phyloP scores from a whole-genome alignment of 257 asterid genomes.

The Solanum infundibuliforme region DNA sequence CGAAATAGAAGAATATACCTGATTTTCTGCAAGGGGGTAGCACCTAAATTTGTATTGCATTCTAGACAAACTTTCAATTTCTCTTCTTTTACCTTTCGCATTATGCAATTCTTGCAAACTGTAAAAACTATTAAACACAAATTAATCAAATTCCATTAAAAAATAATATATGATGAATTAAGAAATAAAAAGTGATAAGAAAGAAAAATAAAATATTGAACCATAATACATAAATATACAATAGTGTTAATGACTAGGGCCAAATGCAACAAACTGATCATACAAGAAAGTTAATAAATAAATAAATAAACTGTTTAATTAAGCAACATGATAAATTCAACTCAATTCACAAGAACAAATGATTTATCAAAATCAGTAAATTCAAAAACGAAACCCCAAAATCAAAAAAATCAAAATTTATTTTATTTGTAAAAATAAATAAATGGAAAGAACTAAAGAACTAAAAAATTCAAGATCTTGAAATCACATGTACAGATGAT shows the following conservation, averaged over 20 bases:
- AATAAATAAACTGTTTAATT: background rate
- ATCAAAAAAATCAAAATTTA: background rate
- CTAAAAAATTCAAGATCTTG: background rate
- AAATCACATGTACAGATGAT: background rate
- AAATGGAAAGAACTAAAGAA: background rate
- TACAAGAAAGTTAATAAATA: too few relatives aligned
- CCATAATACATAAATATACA: background rate
- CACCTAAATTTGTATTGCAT: constrained; percentile 44
- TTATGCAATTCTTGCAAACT: constrained; percentile 64
- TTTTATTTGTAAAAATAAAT: too few relatives aligned
- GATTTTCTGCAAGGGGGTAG: constrained; percentile 44
- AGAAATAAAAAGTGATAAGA: background rate
- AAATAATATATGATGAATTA: too few relatives aligned
- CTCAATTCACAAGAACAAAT: too few relatives aligned
- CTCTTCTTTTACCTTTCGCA: constrained; percentile 31
- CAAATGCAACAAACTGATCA: too few relatives aligned
- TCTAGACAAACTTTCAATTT: constrained; percentile 38
- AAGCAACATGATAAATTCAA: background rate
- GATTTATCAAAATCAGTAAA: background rate
- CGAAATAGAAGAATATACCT: constrained; percentile 11
- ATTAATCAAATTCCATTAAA: background rate
- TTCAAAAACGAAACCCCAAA: background rate
- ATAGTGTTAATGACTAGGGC: too few relatives aligned
- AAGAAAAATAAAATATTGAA: background rate
- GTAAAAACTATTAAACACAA: background rate